phyloP scores from a whole-genome alignment of 805 yeast genomes.

The Ogataea ganodermae region DNA sequence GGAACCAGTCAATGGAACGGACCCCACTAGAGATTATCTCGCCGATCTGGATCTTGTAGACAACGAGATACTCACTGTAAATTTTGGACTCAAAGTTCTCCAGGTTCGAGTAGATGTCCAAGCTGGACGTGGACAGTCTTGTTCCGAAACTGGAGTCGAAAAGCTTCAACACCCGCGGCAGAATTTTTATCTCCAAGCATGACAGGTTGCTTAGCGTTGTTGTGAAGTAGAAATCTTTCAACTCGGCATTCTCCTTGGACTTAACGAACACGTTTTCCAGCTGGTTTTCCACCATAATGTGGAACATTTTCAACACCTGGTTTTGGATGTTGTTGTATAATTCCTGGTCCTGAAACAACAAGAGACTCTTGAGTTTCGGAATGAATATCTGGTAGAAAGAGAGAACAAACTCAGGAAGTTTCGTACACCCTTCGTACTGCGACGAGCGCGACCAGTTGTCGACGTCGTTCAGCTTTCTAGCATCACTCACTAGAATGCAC shows the following conservation, averaged over 20 bases:
- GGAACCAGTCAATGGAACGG: constrained; percentile 44
- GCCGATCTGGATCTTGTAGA: constrained; percentile 44
- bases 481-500: constrained; percentile 28
- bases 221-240: constrained; percentile 28
- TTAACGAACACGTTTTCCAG: constrained; percentile 44
- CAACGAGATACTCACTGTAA: constrained; percentile 53
- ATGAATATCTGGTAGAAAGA: constrained; percentile 42
- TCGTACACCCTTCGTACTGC: constrained; percentile 36
- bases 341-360: constrained; percentile 20
- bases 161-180: constrained; percentile 50
- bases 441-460: constrained; percentile 43
- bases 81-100: constrained; percentile 53
- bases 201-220: constrained; percentile 55
- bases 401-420: constrained; percentile 39
- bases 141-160: constrained; percentile 55
- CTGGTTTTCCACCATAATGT: constrained; percentile 43
- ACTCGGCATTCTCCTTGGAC: constrained; percentile 25
- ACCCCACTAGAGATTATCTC: constrained; percentile 44
- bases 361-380: constrained; percentile 31
- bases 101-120: constrained; percentile 47
- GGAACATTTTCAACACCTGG: constrained; percentile 39
- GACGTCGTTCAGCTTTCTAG: constrained; percentile 24
- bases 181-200: constrained; percentile 44
- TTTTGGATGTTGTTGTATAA: constrained; percentile 32
- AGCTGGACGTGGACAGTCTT: constrained; percentile 42